Percentiles rank a stretch among this genome's conserved stretches.
These are phyloP conservation scores for Graphilbum fragrans DNA, from an alignment of 2,329 filamentous ascomycete species.

Conservation along the genomic window DNA sequence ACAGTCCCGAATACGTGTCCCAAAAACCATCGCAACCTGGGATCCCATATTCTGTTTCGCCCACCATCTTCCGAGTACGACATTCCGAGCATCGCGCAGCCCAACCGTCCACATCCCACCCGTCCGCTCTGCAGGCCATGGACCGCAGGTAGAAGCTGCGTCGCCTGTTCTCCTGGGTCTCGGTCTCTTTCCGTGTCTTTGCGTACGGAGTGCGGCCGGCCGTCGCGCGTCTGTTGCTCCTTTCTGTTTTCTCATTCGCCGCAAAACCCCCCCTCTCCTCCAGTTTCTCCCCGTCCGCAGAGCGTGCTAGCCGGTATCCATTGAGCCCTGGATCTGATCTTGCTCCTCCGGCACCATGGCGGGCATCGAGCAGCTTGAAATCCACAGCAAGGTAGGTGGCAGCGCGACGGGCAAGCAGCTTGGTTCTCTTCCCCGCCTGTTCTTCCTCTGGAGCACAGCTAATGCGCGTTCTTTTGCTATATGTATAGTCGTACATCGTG, in stretches of 20 bases:
- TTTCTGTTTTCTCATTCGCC: no score
- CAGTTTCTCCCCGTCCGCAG: no score
- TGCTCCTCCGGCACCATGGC: slow-evolving; percentile 56
- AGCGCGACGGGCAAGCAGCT: background rate
- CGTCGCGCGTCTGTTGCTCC: background rate
- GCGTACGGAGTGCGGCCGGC: background rate
- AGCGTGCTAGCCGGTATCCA: no score
- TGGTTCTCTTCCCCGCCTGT: background rate
- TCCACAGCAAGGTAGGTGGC: slow-evolving; percentile 75
- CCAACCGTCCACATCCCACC: no score
- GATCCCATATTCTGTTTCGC: no score
- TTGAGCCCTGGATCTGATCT: no score
- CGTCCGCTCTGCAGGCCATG: background rate
- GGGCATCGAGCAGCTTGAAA: slow-evolving; percentile 90
- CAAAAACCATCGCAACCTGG: no score
- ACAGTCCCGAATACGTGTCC: no score
- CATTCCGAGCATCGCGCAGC: no score
- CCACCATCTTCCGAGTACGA: no score
- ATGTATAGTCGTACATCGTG: slow-evolving; percentile 85
- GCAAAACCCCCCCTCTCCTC: no score
- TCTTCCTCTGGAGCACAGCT: background rate
- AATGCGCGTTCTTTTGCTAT: background rate
- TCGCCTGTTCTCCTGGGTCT: background rate
- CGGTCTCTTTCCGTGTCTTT: background rate
- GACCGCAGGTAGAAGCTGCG: background rate